phyloP scores from a whole-genome alignment of 176 grass and related monocot species.

The Dendrocalamus sinicus region DNA sequence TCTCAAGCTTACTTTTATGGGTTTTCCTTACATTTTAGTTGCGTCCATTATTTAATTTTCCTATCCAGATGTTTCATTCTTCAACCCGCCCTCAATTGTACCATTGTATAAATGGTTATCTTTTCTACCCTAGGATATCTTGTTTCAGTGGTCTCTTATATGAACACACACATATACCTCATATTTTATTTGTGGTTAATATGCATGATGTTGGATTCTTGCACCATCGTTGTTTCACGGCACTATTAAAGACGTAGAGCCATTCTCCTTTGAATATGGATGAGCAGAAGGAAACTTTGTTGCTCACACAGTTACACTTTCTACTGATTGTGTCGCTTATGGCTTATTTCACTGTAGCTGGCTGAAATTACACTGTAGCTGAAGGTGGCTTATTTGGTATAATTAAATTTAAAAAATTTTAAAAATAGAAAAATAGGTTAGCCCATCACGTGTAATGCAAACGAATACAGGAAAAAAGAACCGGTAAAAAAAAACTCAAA shows the following conservation, averaged over 20 bases:
- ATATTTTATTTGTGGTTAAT: constrained; percentile 14
- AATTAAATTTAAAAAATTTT: no score
- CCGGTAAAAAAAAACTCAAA: no score
- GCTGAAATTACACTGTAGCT: no score
- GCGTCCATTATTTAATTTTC: background rate
- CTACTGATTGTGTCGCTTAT: no score
- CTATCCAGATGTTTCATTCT: background rate
- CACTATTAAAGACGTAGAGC: background rate
- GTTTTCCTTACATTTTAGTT: no score
- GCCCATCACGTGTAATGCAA: no score
- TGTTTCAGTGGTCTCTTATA: constrained; percentile 86
- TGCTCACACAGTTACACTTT: background rate
- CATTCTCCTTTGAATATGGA: background rate
- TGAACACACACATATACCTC: constrained; percentile 77
- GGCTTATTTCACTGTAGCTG: no score
- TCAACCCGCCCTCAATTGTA: background rate
- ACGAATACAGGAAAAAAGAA: no score
- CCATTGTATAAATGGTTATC: background rate
- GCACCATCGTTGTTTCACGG: background rate
- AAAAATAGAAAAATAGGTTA: no score
- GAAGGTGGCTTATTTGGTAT: no score
- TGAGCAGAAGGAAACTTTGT: background rate
- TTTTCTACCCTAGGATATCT: constrained; percentile 64
- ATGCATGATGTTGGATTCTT: background rate
- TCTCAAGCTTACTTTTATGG: no score